phyloP scores from a whole-genome alignment of 768 basidiomycete species.

The Kwoniella mangroviensis region DNA sequence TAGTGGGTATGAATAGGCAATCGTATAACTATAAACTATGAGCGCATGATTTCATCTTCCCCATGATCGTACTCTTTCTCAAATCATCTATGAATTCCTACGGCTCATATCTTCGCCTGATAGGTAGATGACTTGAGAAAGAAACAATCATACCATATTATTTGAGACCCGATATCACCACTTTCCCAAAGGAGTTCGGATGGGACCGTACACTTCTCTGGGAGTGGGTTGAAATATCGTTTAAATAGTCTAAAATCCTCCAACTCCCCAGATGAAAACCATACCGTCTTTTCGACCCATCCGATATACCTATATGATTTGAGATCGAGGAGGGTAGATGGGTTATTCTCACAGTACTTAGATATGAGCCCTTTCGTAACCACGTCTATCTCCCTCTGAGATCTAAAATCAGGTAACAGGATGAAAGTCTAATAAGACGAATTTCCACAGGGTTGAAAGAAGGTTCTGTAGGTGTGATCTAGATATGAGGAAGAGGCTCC shows the following conservation, averaged over 20 bases:
- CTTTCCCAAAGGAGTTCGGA: background rate
- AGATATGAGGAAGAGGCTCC: slow-evolving; percentile 35
- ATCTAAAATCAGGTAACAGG: background rate
- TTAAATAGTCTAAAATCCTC: background rate
- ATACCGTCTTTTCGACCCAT: background rate
- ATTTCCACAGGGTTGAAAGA: slow-evolving; percentile 1
- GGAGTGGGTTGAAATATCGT: background rate
- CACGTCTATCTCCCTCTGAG: background rate
- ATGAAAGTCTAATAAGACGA: slow-evolving; percentile 11
- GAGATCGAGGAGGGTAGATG: slow-evolving; percentile 16
- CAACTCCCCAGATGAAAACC: background rate
- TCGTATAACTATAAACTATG: slow-evolving; percentile 55
- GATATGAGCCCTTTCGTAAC: slow-evolving; percentile 43
- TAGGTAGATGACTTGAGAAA: background rate
- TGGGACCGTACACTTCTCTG: background rate
- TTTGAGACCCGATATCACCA: background rate
- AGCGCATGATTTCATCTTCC: slow-evolving; percentile 38
- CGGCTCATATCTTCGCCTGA: slow-evolving; percentile 49
- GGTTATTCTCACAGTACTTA: slow-evolving; percentile 30
- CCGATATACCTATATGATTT: background rate
- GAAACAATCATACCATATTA: background rate
- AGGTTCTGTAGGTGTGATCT: slow-evolving; percentile 7
- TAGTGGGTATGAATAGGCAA: slow-evolving; percentile 25
- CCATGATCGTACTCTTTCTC: slow-evolving; percentile 1
- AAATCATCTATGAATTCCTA: background rate